phyloP scores from a whole-genome alignment of 73 alveolate genomes.

The Paramecium pentaurelia region DNA sequence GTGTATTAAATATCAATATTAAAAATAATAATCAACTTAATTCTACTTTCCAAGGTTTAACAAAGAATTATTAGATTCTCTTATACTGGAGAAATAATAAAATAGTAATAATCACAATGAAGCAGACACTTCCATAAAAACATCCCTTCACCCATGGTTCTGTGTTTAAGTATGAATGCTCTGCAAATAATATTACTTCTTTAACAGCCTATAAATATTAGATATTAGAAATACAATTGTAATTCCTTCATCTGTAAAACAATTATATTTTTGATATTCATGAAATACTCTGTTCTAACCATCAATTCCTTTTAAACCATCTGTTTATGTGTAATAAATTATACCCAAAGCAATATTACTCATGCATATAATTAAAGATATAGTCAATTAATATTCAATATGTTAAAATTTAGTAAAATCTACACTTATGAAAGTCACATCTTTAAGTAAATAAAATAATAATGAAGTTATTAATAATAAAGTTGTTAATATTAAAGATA shows the following conservation, averaged over 20 bases:
- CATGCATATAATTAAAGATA: neutral
- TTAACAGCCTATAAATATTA: neutral
- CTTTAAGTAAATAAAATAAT: neutral
- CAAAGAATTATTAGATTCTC: neutral
- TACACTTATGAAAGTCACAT: neutral
- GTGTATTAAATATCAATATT: neutral
- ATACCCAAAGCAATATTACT: neutral
- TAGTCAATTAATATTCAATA: neutral
- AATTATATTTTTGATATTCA: slow-evolving; percentile 15
- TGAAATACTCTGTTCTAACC: neutral
- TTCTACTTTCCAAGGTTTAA: neutral
- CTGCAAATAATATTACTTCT: neutral
- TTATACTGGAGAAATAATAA: neutral
- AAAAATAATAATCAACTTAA: neutral
- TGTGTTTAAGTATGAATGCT: neutral
- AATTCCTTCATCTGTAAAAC: slow-evolving; percentile 25
- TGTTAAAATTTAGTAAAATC: neutral
- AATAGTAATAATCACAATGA: neutral
- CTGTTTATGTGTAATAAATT: slow-evolving; percentile 3
- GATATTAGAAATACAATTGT: neutral
- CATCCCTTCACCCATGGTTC: slow-evolving; percentile 3
- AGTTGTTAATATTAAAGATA: neutral
- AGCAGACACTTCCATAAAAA: neutral
- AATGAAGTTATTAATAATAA: neutral
- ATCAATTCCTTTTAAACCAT: slow-evolving; percentile 22